A percentile compares a stretch with the other conserved stretches of the same genome.
Evolutionary conservation across 495 filamentous ascomycete species (phyloP).

Genomic region (Aspergillus conjunctus): DNA sequence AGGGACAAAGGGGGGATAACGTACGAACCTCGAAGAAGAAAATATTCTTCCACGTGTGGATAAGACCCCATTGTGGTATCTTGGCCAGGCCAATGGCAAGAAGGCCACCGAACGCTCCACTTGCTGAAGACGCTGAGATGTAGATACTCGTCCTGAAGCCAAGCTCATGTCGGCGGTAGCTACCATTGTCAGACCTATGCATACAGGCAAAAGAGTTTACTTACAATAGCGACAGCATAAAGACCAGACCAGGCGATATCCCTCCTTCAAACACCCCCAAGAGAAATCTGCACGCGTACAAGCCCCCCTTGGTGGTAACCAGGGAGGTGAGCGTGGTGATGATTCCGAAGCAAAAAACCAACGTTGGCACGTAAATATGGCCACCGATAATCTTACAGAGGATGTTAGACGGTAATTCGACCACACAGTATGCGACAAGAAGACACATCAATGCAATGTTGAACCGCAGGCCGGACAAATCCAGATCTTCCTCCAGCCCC

Average conservation of each 20-base stretch:
- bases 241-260: constrained; percentile 8
- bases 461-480: background rate
- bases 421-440: constrained; percentile 7
- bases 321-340: constrained; percentile 5
- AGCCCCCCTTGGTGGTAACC: background rate
- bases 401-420: constrained; percentile 10
- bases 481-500: background rate
- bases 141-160: constrained; percentile 19
- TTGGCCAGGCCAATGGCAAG: constrained; percentile 14
- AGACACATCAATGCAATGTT: constrained; percentile 12
- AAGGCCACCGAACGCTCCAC: constrained; percentile 17
- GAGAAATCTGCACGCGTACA: constrained; percentile 3
- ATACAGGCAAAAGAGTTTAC: background rate
- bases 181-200: background rate
- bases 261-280: constrained; percentile 11
- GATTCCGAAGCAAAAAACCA: constrained; percentile 7
- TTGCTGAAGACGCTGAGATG: constrained; percentile 17
- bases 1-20: background rate
- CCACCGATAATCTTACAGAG: constrained; percentile 10
- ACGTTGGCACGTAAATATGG: constrained; percentile 2
- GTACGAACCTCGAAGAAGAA: constrained; percentile 18
- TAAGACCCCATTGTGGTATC: constrained; percentile 12
- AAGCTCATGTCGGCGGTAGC: constrained; percentile 18
- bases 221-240: constrained; percentile 14
- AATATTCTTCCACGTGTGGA: constrained; percentile 17